Conservation (phyloP, 164 flowering plant genomes). For the Stephania cephalantha region DNA sequence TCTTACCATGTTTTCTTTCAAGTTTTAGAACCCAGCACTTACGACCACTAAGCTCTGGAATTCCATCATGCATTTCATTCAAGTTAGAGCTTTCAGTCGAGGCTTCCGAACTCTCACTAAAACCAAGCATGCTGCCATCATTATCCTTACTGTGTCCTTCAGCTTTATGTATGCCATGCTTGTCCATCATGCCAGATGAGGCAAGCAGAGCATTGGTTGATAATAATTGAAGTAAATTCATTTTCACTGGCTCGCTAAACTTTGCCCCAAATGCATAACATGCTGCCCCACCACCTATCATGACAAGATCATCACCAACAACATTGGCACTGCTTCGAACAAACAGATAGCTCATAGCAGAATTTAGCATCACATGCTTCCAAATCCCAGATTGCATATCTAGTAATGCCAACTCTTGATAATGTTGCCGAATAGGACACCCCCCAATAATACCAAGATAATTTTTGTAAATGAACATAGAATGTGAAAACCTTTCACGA, state of each 20-base stretch:
- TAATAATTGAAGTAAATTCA: conserved; percentile 39
- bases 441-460: conserved; percentile 87
- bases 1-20: conserved; percentile 58
- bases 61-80: conserved; percentile 11
- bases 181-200: conserved; percentile 15
- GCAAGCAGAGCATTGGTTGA: conserved; percentile 12
- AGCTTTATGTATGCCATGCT: conserved; percentile 8
- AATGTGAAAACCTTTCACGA: conserved; percentile 78
- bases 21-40: conserved; percentile 51
- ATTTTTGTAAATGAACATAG: conserved; percentile 66
- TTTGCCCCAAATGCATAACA: conserved; percentile 97
- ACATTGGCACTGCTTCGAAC: conserved; percentile 74
- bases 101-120: conserved; percentile 10
- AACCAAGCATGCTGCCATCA: conserved; percentile 8
- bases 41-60: conserved; percentile 13
- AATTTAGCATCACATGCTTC: conserved; percentile 54
- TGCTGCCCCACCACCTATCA: conserved; percentile 90
- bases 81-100: conserved; percentile 17
- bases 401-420: conserved; percentile 59
- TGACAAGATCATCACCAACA: conserved; percentile 59
- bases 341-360: conserved; percentile 47
- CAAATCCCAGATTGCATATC: conserved; percentile 45
- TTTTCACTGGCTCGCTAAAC: conserved; percentile 70
- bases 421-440: conserved; percentile 65
- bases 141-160: conserved; percentile 15